Percentiles rank a stretch among this genome's conserved stretches.
Evolutionary conservation across 768 basidiomycete species (phyloP).

Genomic region (Paxillus ammoniavirescens): DNA sequence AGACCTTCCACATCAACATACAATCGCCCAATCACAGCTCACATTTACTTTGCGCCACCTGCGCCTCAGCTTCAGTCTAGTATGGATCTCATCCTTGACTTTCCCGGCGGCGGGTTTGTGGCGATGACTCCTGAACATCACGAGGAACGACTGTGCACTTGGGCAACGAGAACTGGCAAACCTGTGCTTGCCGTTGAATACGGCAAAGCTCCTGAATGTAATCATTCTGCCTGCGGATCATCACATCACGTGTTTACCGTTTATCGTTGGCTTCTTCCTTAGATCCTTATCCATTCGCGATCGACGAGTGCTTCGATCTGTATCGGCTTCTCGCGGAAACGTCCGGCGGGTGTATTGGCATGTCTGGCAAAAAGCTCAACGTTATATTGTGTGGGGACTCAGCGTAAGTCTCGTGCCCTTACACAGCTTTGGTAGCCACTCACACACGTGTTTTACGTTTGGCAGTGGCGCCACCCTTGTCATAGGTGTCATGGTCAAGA

Average conservation of each 20-base stretch:
- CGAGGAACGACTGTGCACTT: constrained; percentile 85
- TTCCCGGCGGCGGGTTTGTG: constrained; percentile 96
- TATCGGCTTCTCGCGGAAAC: constrained; percentile 82
- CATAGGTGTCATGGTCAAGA: constrained; percentile 79
- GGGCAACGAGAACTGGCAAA: constrained; percentile 77
- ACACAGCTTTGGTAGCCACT: constrained; percentile 1
- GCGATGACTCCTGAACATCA: constrained; percentile 97
- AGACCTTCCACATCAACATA: constrained; percentile 76
- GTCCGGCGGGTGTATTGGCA: constrained; percentile 77
- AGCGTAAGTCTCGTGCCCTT: constrained; percentile 63
- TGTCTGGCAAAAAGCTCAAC: constrained; percentile 79
- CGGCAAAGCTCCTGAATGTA: constrained; percentile 96
- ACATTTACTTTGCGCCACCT: constrained; percentile 78
- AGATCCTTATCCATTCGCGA: constrained; percentile 98
- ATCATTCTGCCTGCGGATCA: constrained; percentile 21
- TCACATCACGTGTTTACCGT: constrained; percentile 1
- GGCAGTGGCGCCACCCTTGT: constrained; percentile 85
- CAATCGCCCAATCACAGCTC: constrained; percentile 77
- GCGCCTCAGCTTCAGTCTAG: constrained; percentile 59
- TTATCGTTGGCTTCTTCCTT: constrained; percentile 3
- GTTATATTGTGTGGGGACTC: constrained; percentile 90
- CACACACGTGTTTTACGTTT: constrained; percentile 11
- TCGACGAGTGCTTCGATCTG: constrained; percentile 91
- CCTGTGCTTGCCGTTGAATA: constrained; percentile 89
- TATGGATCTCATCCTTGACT: constrained; percentile 86